Percentiles rank a stretch among this genome's conserved stretches.
Evolutionary conservation across 805 yeast genomes (phyloP).

Genomic region (Starmerella apicola): DNA sequence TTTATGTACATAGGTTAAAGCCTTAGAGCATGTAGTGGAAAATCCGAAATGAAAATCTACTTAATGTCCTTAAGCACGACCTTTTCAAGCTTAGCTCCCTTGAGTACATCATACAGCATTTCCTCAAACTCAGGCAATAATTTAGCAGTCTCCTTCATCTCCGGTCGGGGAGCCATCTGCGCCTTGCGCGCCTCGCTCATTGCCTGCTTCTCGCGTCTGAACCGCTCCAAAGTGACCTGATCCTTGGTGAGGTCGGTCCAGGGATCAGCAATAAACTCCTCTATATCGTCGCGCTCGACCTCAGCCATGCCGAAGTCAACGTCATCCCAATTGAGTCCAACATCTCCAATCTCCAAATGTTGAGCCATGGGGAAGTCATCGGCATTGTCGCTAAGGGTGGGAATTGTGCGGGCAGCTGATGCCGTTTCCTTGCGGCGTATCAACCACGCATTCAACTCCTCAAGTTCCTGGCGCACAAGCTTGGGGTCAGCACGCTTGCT

Average conservation of each 20-base stretch:
- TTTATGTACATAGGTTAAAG: no score
- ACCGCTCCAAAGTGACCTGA: slow-evolving; percentile 23
- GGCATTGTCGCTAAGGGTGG: slow-evolving; percentile 25
- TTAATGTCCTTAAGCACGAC: slow-evolving; percentile 4
- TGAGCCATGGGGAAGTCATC: slow-evolving; percentile 30
- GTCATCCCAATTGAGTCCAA: slow-evolving; percentile 30
- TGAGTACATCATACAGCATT: slow-evolving; percentile 4
- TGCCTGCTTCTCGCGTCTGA: slow-evolving; percentile 21
- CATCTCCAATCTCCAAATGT: slow-evolving; percentile 34
- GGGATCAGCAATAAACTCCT: slow-evolving; percentile 27
- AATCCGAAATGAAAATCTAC: no score
- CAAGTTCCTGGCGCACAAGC: slow-evolving; percentile 31
- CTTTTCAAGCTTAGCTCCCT: slow-evolving; percentile 5
- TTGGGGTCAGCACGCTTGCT: slow-evolving; percentile 25
- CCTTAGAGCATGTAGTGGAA: no score
- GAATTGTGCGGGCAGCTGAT: slow-evolving; percentile 23
- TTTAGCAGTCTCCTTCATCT: slow-evolving; percentile 23
- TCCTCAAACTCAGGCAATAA: slow-evolving; percentile 20
- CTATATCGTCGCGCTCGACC: slow-evolving; percentile 36
- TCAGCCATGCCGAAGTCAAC: slow-evolving; percentile 40
- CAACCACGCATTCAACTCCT: slow-evolving; percentile 29
- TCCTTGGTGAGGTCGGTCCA: slow-evolving; percentile 24
- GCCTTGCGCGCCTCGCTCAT: slow-evolving; percentile 16
- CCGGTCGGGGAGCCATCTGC: slow-evolving; percentile 23
- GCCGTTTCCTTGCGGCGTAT: slow-evolving; percentile 20